Evolutionary conservation across 73 alveolate species (phyloP), one percentile per base, ranked within the genome.

Genomic region (Urostyla sp.): DNA sequence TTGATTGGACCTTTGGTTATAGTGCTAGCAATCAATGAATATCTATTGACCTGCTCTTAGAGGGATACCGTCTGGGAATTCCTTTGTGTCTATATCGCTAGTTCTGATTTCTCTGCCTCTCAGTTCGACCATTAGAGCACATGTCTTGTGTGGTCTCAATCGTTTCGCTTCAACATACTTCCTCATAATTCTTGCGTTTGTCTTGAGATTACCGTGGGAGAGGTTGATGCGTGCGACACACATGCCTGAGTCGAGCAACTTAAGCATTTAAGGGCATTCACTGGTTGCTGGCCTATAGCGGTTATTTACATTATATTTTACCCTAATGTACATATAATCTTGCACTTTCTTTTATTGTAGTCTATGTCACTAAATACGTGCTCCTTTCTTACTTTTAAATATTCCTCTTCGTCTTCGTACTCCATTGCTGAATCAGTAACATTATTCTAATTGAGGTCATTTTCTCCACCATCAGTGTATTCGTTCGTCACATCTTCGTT

Each of bases 271-370:
- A 24, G 57, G 80, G 23, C 26, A 72, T 26, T 57, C 80, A 18
- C 59, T 8, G 13, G 87, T 63, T 31, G 88, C 37, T 0, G 88
- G 88, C 20, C 88, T 77, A 59, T 5, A 34, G 11, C 18, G 51
- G 10, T 40, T 11, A 40, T 10, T 40, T 40, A 34, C 23, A 15
- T 32, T 8, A 7, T 23, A 4, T 4, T 13, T 4, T 77, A 77
- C 88, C 94, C 94, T 0, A 86, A 56, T 3, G 94, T 86, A 49
- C 94, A 86, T 5, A 86, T 67, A 55, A 86, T 77, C 57, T 86
- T 86, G 1, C 90, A 60, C 57, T 78, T 86, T 43, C 88, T 37
- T 23, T 51, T 43, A 0, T 79, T 40, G 31, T 51, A 53, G 55
- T 86, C 81, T 13, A 84, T 74, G 30, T 84, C 78, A 1, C 54